Base-by-base conservation (phyloP, 2,329 filamentous ascomycete genomes). In the Hypoxylon sp. region DNA sequence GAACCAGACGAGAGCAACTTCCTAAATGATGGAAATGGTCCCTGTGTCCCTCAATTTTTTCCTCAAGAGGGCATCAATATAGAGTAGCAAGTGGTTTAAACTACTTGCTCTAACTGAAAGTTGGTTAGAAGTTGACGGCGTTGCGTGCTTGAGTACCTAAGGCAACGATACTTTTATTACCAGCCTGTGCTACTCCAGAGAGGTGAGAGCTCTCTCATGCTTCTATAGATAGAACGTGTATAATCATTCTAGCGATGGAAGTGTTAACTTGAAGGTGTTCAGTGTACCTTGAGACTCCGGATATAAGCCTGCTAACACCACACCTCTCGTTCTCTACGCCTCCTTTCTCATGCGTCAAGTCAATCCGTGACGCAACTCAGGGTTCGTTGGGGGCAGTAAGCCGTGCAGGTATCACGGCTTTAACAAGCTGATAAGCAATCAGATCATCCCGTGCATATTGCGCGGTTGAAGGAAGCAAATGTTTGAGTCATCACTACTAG, bases 291-390 rank as follows among this genome's bases (percentile, higher is more conserved):
- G 5, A 46, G 17, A 30, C 3, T 27, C 10, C 10, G 6, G 10
- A 14, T 27, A 17, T 56, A 56, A 56, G 50, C 37, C 40, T 51
- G 46, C 33, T 60, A 60, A 44, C 31, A 42, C 22, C 40, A 61
- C 59, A 17, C 59, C 59, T 55, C 30, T 61, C 50, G 11, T 27
- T 22, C 25, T 48, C 14, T 44, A n/a, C 17, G 49, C 59, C 40
- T 44, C 50, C 42, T 46, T 55, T 40, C 50, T 61, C 40, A 33
- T 51, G 37, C 59, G 20, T 30, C 30, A 7, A 37, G n/a, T 35
- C 25, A 48, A 54, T 37, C 27, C 37, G 20, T 17, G 35, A 54
- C 49, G 25, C 37, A 20, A 20, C 20, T 22, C 17, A 48, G 6
- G 37, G 40, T 44, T 30, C 40, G 37, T 48, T n/a, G 27, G 49